Base-by-base conservation (phyloP, 495 filamentous ascomycete species). In the Penicillium alfredii region DNA sequence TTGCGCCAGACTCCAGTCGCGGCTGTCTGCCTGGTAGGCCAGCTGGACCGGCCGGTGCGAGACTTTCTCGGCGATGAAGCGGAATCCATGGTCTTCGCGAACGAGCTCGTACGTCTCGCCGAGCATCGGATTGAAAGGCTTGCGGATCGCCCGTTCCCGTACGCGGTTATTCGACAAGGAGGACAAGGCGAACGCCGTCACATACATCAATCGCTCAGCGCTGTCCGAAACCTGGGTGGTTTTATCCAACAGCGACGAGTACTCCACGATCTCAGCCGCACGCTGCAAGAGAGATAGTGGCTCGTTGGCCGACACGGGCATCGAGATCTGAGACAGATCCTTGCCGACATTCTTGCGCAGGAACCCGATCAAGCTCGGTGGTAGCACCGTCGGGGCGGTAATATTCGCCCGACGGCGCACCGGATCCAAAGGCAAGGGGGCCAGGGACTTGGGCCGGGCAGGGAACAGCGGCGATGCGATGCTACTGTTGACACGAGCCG, bases 301-400 rank as follows among this genome's bases (percentile, higher is more conserved):
- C 55, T 98, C 92, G 60, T 98, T 98, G 12, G 90, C 80, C 13
- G 88, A 90, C 4, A 96, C 92, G 0, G 92, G 92, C 93, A 97
- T 98, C 21, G 86, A 83, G 54, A 97, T 88, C 3, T 87, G 89
- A 33, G 87, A 94, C 4, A 98, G 67, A 58, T 98, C 92, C 64
- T 97, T 97, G 47, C 92, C 92, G 8, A 96, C 92, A 45, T 98
- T 98, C 57, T 96, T 98, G 52, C 93, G 86, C 7, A 97, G 69
- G 56, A 96, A 94, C 1, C 85, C 82, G 39, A 98, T 92, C 19
- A 98, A 66, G 60, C 86, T 94, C 0, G 92, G 92, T 0, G 93
- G 90, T 23, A 76, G 54, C 17, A 86, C 77, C 15, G 77, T 88
- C 3, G 88, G 76, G 1, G 81, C 69, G 0, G 76, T 67, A 9